Base-by-base conservation (phyloP, 1,284 basidiomycete species). In the Austroboletus rostrupii region DNA sequence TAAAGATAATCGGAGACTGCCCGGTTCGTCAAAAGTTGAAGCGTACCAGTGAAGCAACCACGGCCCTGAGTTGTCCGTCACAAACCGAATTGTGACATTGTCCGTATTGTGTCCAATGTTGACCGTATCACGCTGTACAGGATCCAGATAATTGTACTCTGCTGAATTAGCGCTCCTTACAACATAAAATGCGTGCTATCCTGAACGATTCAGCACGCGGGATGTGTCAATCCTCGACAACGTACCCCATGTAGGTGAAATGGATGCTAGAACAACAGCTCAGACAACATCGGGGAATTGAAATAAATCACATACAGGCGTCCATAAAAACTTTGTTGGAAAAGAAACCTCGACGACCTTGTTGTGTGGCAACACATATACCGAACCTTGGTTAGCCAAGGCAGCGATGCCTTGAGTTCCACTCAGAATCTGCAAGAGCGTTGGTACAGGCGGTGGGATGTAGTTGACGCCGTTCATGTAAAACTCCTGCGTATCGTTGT, bases 241-340 rank as follows among this genome's bases (percentile, higher is more conserved):
- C 71, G 43, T 62, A 74, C 70, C 48, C 76, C 72, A 47, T 78
- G 76, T 45, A 78, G 58, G 59, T 75, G 75, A 56, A 75, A 69
- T 1, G 74, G 73, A 47, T 68, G 66, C 66, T 68, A 33, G 46
- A 4, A 47, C 10, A 13, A 43, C 17, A 57, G 41, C 45, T 45
- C 19, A 39, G 13, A 48, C 17, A 13, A 20, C 14, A 3, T 13
- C 32, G 32, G 16, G 23, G 7, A 32, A 13, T 43, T 20, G 6
- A 20, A 21, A 26, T 6, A n/a, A 19, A 28, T 2, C 13, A 11
- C 58, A 21, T 33, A 64, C 64, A 16, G 61, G 61, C 21, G 56
- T 57, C 2, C 44, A 0, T 28, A 61, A 49, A 21, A 47, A 54
- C n/a, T 36, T n/a, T 1, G 59, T 65, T 16, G 64, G 61, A 16